Base-by-base conservation (phyloP, 805 yeast species). In the Ogataea wickerhamii region DNA sequence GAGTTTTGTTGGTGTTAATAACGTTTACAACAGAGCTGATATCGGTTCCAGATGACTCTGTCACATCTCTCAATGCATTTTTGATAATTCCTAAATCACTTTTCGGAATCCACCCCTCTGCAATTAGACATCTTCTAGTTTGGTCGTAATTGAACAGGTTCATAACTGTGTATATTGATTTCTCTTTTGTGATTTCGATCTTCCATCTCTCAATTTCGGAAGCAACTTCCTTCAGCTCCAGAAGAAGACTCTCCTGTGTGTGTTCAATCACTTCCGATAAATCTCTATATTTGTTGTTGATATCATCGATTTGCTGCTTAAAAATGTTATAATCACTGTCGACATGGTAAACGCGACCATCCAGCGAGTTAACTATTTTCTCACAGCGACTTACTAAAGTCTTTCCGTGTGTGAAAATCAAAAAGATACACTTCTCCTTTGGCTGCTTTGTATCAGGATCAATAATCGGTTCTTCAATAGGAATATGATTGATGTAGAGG, bases 41-140 rank as follows among this genome's bases (percentile, higher is more conserved):
- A 5, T 66, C 64, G 17, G 67, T 58, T 14, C 64, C 64, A 1
- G 66, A 52, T n/a, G 68, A 58, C 27, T 77, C 80, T 20, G 84
- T 76, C 40, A 79, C 74, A 30, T 76, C 78, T 49, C 81, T 75
- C 45, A 93, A 66, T 1, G 89, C 74, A 27, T 70, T 64, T 45
- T 80, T 82, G 40, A 91, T 78, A n/a, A 65, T 50, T 5, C 72
- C 70, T 26, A 89, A 64, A 44, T 88, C 96, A 45, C 76, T 78
- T 16, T 80, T 72, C 27, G 99, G 98, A 16, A 87, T 69, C 99
- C 99, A 93, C 22, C 98, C 98, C 68, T 94, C 98, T 16, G 94
- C 95, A 33, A 91, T 76, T 44, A 93, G 69, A 25, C 95, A 85
- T 60, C 84, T 78, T 64, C 96, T 79, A n/a, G 82, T 68, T 47